Evolutionary conservation across 306 rosid species (phyloP).

Genomic region (Astragalus membranaceus): DNA sequence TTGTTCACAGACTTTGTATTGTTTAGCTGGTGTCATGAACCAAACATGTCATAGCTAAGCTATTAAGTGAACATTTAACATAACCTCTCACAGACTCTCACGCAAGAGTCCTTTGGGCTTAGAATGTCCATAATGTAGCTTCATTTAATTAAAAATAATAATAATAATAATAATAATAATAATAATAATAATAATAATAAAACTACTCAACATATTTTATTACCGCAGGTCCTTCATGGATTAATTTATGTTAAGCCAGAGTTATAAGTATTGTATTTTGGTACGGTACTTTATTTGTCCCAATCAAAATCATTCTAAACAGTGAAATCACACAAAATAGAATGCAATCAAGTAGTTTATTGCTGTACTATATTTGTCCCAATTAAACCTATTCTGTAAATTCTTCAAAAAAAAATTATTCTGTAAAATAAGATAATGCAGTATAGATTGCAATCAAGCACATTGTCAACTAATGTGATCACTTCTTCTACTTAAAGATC

Average conservation of each 20-base stretch:
- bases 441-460: background rate
- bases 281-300: background rate
- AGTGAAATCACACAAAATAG: slow-evolving; percentile 1
- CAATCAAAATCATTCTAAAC: background rate
- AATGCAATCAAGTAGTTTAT: background rate
- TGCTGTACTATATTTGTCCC: background rate
- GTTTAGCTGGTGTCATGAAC: background rate
- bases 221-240: background rate
- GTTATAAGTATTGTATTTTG: background rate
- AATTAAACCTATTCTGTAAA: background rate
- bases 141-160: background rate
- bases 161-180: too few species aligned
- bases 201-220: background rate
- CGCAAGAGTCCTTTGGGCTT: background rate
- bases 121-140: background rate
- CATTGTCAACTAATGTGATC: background rate
- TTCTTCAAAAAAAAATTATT: too few species aligned
- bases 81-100: background rate
- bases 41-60: background rate
- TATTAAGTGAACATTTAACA: background rate
- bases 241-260: background rate
- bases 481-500: slow-evolving; percentile 6
- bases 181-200: background rate
- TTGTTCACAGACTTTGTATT: background rate
- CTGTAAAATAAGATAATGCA: background rate